A percentile compares a stretch with the other conserved stretches of the same genome.
phyloP scores from a whole-genome alignment of 139 green algal genomes.

The Nannochloris sp. region DNA sequence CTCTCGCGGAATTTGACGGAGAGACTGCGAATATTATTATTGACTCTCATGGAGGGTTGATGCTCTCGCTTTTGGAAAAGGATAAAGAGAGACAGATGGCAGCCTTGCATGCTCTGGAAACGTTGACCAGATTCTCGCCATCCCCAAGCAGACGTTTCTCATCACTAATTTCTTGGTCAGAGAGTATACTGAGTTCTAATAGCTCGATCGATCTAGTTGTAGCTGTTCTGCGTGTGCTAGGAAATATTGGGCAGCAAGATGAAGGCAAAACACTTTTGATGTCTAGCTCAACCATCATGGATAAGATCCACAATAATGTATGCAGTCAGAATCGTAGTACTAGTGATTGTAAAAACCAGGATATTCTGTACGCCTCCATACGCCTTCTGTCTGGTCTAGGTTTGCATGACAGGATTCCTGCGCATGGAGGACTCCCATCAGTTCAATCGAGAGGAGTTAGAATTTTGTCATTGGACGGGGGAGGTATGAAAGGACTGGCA shows the following conservation, averaged over 20 bases:
- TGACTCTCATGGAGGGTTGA: neutral
- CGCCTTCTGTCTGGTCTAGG: slow-evolving; percentile 32
- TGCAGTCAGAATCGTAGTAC: too few species aligned
- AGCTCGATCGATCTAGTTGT: too few species aligned
- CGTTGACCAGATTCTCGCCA: neutral
- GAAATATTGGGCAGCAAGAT: neutral
- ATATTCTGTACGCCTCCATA: too few species aligned
- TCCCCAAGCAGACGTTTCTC: neutral
- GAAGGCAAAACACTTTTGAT: too few species aligned
- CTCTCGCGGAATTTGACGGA: too few species aligned
- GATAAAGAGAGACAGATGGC: neutral
- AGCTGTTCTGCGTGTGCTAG: too few species aligned
- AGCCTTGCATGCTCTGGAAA: neutral
- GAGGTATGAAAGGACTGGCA: slow-evolving; percentile 83
- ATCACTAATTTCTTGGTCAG: too few species aligned
- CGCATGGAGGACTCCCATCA: slow-evolving; percentile 36
- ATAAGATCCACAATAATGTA: too few species aligned
- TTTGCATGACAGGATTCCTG: slow-evolving; percentile 46
- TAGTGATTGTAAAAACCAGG: too few species aligned
- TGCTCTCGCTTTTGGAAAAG: neutral
- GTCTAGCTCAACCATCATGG: too few species aligned
- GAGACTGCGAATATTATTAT: too few species aligned
- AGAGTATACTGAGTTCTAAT: too few species aligned
- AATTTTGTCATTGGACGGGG: slow-evolving; percentile 88
- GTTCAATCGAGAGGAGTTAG: slow-evolving; percentile 66